Percentiles rank a stretch among this genome's conserved stretches.
These are phyloP conservation scores for Candida neerlandica DNA, from an alignment of 1,139 yeast species.

Conservation along the genomic window DNA sequence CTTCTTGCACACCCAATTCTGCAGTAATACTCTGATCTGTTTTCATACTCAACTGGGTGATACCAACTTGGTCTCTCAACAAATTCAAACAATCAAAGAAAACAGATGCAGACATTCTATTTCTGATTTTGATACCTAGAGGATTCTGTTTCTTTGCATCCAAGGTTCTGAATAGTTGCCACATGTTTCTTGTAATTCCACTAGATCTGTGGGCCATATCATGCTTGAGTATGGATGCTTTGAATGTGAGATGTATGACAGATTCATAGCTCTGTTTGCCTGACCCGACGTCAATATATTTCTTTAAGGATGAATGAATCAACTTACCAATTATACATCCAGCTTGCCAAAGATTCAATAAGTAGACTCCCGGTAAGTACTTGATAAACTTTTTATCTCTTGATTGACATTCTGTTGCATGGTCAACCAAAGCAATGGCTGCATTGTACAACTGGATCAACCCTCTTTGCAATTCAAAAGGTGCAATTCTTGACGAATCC, in stretches of 20 bases:
- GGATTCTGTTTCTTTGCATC: constrained; percentile 43
- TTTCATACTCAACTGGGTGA: constrained; percentile 59
- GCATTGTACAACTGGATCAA: constrained; percentile 78
- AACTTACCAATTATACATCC: constrained; percentile 81
- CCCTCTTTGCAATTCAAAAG: constrained; percentile 71
- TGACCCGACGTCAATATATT: constrained; percentile 64
- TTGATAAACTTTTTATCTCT: constrained; percentile 65
- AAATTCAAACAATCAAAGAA: constrained; percentile 89
- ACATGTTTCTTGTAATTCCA: constrained; percentile 90
- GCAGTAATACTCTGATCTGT: constrained; percentile 28
- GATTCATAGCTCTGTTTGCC: constrained; percentile 74
- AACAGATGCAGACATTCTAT: constrained; percentile 89
- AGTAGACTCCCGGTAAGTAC: constrained; percentile 82
- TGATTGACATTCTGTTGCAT: constrained; percentile 62
- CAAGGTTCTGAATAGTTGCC: constrained; percentile 77
- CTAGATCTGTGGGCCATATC: constrained; percentile 92
- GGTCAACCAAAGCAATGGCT: constrained; percentile 69
- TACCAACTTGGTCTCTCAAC: constrained; percentile 82
- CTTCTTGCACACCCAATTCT: constrained; percentile 5
- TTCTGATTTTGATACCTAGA: constrained; percentile 60
- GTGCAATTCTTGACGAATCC: constrained; percentile 58
- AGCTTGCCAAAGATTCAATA: constrained; percentile 87
- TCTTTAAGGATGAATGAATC: constrained; percentile 70
- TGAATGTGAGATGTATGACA: constrained; percentile 70
- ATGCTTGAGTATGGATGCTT: constrained; percentile 84